phyloP scores from a whole-genome alignment of 441 rosid species.

The Aquilaria agallochum region DNA sequence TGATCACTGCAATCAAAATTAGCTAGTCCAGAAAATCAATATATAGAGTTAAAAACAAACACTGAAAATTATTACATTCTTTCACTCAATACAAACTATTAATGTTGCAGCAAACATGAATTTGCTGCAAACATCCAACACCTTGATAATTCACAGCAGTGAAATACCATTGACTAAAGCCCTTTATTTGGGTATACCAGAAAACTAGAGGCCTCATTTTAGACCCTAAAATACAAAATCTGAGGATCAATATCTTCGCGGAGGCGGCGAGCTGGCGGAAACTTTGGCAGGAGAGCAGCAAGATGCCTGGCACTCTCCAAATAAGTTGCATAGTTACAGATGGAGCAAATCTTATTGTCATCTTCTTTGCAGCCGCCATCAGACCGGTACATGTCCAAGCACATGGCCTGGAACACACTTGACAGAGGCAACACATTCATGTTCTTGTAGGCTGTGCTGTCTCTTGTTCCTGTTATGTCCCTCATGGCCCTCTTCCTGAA shows the following conservation, averaged over 20 bases:
- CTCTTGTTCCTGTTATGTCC: conserved; percentile 14
- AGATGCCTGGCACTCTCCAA: conserved; percentile 30
- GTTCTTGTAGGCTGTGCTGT: background rate
- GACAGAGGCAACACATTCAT: background rate
- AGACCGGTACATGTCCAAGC: background rate
- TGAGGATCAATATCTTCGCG: conserved; percentile 22
- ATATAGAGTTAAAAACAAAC: no score
- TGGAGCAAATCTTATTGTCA: background rate
- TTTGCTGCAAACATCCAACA: no score
- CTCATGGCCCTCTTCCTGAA: conserved; percentile 15
- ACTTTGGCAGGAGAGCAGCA: conserved; percentile 41
- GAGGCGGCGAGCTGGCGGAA: conserved; percentile 25
- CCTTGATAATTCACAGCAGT: no score
- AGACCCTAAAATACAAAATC: conserved; percentile 28
- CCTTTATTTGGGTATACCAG: no score
- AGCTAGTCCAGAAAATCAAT: no score
- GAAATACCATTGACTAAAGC: no score
- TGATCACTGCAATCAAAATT: no score
- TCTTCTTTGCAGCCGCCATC: background rate
- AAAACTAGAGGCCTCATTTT: no score
- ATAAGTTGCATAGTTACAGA: conserved; percentile 20
- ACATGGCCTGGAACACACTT: conserved; percentile 1
- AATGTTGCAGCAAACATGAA: no score
- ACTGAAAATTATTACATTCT: no score
- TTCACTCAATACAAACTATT: no score